Evolutionary conservation across 768 basidiomycete genomes (phyloP), one percentile per base, ranked within the genome.

Genomic region (Russula vinacea): DNA sequence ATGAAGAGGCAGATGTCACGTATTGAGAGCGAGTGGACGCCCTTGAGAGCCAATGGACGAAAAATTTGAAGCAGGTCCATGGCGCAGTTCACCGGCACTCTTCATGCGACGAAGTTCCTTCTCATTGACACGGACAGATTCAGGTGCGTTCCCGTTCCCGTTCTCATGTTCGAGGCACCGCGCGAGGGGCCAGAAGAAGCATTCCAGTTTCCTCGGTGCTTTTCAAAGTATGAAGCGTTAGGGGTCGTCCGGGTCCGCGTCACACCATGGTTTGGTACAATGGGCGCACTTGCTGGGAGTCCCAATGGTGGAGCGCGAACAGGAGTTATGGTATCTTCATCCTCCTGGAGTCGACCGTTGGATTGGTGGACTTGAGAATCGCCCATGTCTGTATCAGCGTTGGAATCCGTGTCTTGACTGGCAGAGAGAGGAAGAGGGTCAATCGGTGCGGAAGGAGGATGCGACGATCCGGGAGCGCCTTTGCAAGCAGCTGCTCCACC

Each of bases 51-150:
- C 72, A 50, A 71, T 69, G 16, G 65, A 69, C 33, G 66, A 52
- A 44, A 52, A 35, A 19, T 29, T 45, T 13, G 65, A 73, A 19
- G 74, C 69, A 70, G 72, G 75, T 74, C 76, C 79, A 65, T 81
- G 78, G 40, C 87, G 84, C 45, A 92, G 77, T 73, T 92, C 90
- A 42, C 89, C 90, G 24, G 90, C 90, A 73, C 90, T 92, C 76
- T 90, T 92, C 90, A 92, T 92, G 72, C 66, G 68, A 60, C 54
- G 68, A 69, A 67, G 52, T 66, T 70, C 69, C 62, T 67, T 57
- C 45, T 65, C 52, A 56, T 66, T 74, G 68, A 74, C 74, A 62
- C 77, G 73, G 56, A 78, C 76, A 6, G 76, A 70, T 51, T 84
- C 81, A 55, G 80, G 78, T 33, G 73, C 73, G 19, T 65, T 61